phyloP scores from a whole-genome alignment of 306 rosid genomes.

The Comarum palustre region DNA sequence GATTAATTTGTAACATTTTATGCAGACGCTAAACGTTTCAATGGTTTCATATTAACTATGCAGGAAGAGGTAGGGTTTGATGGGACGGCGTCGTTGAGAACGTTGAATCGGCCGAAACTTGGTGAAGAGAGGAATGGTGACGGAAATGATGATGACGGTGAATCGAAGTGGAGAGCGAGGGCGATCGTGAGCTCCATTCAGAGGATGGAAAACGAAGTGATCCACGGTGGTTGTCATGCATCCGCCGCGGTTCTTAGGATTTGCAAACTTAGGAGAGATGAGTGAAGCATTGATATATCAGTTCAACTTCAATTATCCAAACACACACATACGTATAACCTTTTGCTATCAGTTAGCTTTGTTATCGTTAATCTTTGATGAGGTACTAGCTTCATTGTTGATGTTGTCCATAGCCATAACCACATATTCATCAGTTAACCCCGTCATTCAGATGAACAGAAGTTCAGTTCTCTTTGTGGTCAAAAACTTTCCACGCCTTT shows the following conservation, averaged over 20 bases:
- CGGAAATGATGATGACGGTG: neutral
- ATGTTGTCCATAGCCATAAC: neutral
- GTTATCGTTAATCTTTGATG: neutral
- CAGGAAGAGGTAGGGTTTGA: slow-evolving; percentile 37
- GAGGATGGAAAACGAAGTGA: slow-evolving; percentile 23
- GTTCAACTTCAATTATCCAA: neutral
- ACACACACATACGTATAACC: neutral
- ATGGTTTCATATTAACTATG: neutral
- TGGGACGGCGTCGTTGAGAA: slow-evolving; percentile 27
- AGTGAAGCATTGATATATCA: slow-evolving; percentile 21
- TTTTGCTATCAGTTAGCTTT: neutral
- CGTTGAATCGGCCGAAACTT: slow-evolving; percentile 30
- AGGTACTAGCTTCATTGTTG: neutral
- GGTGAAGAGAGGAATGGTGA: slow-evolving; percentile 10
- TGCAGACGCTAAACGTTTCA: slow-evolving; percentile 15
- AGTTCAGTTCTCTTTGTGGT: neutral
- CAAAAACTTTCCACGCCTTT: neutral
- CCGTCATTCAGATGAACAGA: neutral
- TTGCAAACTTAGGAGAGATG: slow-evolving; percentile 40
- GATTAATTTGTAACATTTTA: neutral
- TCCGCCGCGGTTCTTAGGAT: slow-evolving; percentile 36
- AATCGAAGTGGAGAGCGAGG: slow-evolving; percentile 21
- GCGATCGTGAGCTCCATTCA: slow-evolving; percentile 32
- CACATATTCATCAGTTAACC: neutral
- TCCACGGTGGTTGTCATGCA: slow-evolving; percentile 13